These are phyloP conservation scores for Amaranthus palmeri DNA, from an alignment of 148 eudicot species.

Conservation along the genomic window DNA sequence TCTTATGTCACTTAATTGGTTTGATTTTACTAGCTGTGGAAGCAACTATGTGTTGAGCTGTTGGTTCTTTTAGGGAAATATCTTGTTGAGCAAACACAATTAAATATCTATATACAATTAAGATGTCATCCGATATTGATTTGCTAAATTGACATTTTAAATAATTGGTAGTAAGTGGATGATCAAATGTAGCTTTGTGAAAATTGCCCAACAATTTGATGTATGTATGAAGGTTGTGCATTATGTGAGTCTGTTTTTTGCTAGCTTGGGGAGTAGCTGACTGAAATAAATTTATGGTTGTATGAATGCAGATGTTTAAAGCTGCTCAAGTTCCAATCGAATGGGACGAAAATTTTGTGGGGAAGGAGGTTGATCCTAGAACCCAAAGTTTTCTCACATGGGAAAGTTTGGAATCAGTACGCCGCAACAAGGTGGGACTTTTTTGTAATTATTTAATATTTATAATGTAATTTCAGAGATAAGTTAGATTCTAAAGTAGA, in stretches of 20 bases:
- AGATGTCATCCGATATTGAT: neutral
- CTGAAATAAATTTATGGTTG: neutral
- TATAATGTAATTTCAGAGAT: too few relatives aligned
- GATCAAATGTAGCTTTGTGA: neutral
- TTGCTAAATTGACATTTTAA: too few relatives aligned
- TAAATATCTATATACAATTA: neutral
- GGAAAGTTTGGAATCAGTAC: constrained; percentile 92
- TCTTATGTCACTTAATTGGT: neutral
- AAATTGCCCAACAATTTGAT: neutral
- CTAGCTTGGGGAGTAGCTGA: neutral
- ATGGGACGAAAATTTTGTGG: constrained; percentile 97
- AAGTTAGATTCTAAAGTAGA: too few relatives aligned
- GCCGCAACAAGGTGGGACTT: constrained; percentile 74
- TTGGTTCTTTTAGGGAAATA: neutral
- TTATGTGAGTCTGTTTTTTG: neutral
- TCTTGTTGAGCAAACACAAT: neutral
- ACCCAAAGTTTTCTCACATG: constrained; percentile 94
- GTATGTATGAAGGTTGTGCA: neutral
- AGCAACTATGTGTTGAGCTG: neutral
- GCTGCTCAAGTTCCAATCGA: constrained; percentile 82
- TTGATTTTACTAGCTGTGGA: neutral
- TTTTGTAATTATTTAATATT: too few relatives aligned
- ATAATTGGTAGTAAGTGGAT: neutral
- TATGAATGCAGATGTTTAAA: constrained; percentile 54
- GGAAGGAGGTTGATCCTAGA: constrained; percentile 79